Conservation (phyloP, 257 asterid species). For the Solanum virginianum region DNA sequence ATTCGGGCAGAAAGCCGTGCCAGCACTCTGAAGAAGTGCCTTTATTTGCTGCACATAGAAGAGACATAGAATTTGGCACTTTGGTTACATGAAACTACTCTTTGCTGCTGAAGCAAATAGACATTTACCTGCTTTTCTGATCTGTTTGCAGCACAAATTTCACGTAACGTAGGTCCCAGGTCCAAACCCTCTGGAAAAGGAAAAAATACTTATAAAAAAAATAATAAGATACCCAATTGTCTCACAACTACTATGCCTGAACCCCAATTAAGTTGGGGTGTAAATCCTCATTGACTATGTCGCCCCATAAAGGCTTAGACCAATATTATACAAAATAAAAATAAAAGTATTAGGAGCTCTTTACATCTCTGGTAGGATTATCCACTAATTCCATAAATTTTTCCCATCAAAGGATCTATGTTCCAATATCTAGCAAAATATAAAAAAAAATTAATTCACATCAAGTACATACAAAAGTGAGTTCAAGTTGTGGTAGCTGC, state of each 20-base stretch:
- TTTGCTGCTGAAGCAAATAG: neutral
- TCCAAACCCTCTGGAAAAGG: constrained; percentile 39
- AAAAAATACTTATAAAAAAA: neutral
- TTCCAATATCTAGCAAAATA: neutral
- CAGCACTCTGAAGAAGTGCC: constrained; percentile 85
- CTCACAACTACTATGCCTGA: neutral
- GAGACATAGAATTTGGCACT: neutral
- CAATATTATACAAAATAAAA: neutral
- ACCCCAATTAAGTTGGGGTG: neutral
- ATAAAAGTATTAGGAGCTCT: neutral
- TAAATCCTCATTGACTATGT: neutral
- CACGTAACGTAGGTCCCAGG: constrained; percentile 73
- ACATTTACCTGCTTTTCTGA: constrained; percentile 70
- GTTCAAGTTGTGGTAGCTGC: neutral
- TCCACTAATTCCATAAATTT: neutral
- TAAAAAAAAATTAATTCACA: neutral
- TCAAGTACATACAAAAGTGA: neutral
- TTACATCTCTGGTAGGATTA: neutral
- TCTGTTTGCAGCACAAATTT: constrained; percentile 87
- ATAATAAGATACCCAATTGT: constrained; percentile 1
- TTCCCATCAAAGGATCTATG: neutral
- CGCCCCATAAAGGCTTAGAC: neutral
- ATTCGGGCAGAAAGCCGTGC: constrained; percentile 78
- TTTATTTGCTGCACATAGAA: constrained; percentile 63
- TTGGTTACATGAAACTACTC: neutral